phyloP scores from a whole-genome alignment of 2,329 filamentous ascomycete species.

The Fusarium globosum region DNA sequence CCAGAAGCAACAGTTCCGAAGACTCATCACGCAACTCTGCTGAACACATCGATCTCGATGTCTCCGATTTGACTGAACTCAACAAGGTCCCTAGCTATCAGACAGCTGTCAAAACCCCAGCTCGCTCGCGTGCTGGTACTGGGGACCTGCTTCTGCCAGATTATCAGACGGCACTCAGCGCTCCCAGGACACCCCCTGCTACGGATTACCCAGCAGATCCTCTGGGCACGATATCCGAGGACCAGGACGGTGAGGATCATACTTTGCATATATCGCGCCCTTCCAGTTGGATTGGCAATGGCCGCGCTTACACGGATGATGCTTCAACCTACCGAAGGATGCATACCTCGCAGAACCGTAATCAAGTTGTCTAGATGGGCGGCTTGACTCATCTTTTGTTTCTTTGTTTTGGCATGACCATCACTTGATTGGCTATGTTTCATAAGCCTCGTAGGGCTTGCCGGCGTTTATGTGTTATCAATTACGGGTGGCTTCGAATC shows the following conservation, averaged over 20 bases:
- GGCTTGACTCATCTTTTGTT: not conserved
- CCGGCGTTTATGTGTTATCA: constrained; percentile 31
- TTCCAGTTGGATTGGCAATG: constrained; percentile 36
- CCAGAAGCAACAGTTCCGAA: constrained; percentile 65
- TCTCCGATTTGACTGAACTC: constrained; percentile 71
- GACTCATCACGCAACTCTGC: constrained; percentile 65
- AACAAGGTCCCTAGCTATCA: constrained; percentile 82
- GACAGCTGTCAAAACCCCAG: constrained; percentile 75
- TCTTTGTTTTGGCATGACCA: not conserved
- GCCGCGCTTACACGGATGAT: constrained; percentile 43
- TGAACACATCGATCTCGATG: constrained; percentile 67
- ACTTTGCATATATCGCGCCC: constrained; percentile 42
- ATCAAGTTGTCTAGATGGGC: constrained; percentile 30
- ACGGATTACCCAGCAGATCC: constrained; percentile 46
- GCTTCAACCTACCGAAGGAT: constrained; percentile 36
- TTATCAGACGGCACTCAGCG: constrained; percentile 71
- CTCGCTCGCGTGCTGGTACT: constrained; percentile 62
- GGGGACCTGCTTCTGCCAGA: constrained; percentile 69
- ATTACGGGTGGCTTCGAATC: constrained; percentile 4
- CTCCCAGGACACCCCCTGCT: constrained; percentile 60
- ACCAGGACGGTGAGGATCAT: constrained; percentile 42
- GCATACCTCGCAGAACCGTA: constrained; percentile 33
- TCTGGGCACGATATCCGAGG: constrained; percentile 50
- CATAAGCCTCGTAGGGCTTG: constrained; percentile 18
- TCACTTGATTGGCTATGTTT: constrained; percentile 21